Base-by-base conservation (phyloP, 2,329 filamentous ascomycete genomes). In the Diaporthe sp. region DNA sequence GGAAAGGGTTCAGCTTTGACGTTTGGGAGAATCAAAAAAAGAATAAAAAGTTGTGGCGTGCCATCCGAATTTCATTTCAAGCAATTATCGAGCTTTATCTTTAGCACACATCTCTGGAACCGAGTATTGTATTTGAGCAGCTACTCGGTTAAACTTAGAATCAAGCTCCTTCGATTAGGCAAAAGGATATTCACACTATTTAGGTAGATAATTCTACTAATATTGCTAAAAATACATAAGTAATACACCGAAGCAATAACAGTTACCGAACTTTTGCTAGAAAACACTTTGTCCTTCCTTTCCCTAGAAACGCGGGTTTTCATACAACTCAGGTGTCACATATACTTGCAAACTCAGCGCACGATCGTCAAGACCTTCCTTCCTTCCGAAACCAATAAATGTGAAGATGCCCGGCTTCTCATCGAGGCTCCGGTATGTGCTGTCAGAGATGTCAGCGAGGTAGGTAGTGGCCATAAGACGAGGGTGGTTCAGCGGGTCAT, bases 351-450 rank as follows among this genome's bases (percentile, higher is more conserved):
- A 22, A 25, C 49, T 49, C 39, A 72, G n/a, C 22, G 65, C 65
- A 12, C 65, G 65, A n/a, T 68, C 65, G 46, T 53, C 65, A 19
- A 68, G 12, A 13, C 65, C 65, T 34, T 68, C 65, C 31, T 68
- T 68, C 31, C 65, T 68, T 10, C 65, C 65, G 34, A 68, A 39
- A 0, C 65, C 65, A 68, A 68, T 53, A 28, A 68, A 68, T 0
- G 65, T 68, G 65, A 68, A 68, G 22, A 68, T 68, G 9, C 65
- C 65, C 9, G 65, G 65, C 46, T 68, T 68, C 46, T 68, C 65
- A 39, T 68, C 65, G n/a, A 68, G 65, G 65, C 3, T 8, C 46
- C 65, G 65, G 22, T 68, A 53, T 53, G 28, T 68, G 46, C 65
- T 68, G 10, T 53, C 7, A 22, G 46, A 0, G 22, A 28, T 55